A percentile compares a stretch with the other conserved stretches of the same genome.
Conservation (phyloP, 306 rosid genomes). For the Castanea sativa region DNA sequence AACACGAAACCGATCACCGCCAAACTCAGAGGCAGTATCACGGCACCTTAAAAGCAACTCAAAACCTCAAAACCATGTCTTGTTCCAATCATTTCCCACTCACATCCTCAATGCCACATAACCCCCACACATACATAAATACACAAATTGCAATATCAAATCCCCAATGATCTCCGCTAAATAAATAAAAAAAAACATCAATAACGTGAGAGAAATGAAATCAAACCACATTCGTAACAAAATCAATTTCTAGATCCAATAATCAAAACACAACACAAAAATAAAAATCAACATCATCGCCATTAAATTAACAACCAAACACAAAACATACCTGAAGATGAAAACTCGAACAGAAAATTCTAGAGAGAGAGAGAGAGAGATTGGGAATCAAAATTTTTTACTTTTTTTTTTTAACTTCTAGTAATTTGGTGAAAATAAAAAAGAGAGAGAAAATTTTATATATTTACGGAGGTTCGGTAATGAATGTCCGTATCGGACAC, state of each 20-base stretch:
- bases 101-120: not conserved
- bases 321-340: slow-evolving; percentile 27
- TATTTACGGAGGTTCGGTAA: no score
- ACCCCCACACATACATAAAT: not conserved
- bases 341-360: slow-evolving; percentile 10
- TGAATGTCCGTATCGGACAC: not conserved
- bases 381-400: slow-evolving; percentile 3
- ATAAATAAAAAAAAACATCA: not conserved
- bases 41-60: slow-evolving; percentile 20
- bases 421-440: not conserved
- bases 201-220: not conserved
- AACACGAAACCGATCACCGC: slow-evolving; percentile 16
- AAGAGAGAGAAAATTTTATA: not conserved
- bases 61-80: slow-evolving; percentile 2
- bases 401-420: not conserved
- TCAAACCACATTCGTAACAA: not conserved
- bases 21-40: slow-evolving; percentile 2
- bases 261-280: not conserved
- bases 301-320: not conserved
- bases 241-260: slow-evolving; percentile 41
- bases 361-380: slow-evolving; percentile 5
- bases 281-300: not conserved
- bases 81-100: slow-evolving; percentile 4
- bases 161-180: not conserved
- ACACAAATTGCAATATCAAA: slow-evolving; percentile 1